A percentile compares a stretch with the other conserved stretches of the same genome.
These are phyloP conservation scores for Limnomonas spitsbergensis DNA, from an alignment of 139 green algal genomes.

Conservation along the genomic window DNA sequence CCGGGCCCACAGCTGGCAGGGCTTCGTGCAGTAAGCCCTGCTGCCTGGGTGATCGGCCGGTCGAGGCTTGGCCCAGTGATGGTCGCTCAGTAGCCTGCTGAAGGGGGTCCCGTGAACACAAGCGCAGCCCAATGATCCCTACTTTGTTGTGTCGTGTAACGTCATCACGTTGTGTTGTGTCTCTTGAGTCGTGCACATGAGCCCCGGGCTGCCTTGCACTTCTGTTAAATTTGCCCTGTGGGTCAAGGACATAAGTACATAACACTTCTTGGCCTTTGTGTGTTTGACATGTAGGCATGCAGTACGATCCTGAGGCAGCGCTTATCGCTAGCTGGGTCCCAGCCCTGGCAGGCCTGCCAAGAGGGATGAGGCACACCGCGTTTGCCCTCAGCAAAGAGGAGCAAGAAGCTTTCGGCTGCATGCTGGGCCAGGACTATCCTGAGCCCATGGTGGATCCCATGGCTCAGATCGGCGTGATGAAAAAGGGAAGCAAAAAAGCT, in stretches of 20 bases:
- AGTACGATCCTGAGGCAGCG: conserved; percentile 49
- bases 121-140: too few species aligned
- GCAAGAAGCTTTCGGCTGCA: not conserved
- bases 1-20: too few species aligned
- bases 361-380: conserved; percentile 30
- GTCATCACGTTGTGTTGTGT: not conserved
- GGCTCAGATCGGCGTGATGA: conserved; percentile 21
- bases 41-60: too few species aligned
- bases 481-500: not conserved
- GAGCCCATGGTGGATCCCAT: conserved; percentile 17
- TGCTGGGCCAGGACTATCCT: conserved; percentile 23
- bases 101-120: too few species aligned
- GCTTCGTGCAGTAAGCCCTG: too few species aligned
- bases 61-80: too few species aligned
- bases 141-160: not conserved
- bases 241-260: not conserved
- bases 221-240: not conserved
- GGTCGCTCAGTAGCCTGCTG: too few species aligned
- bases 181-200: not conserved
- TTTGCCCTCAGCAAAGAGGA: conserved; percentile 27
- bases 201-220: not conserved
- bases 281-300: conserved; percentile 27
- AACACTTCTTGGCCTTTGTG: not conserved
- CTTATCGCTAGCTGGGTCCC: conserved; percentile 49
- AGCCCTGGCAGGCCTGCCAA: conserved; percentile 38